Base-by-base conservation (phyloP, 1,139 yeast species). In the Fermentozyma sake region DNA sequence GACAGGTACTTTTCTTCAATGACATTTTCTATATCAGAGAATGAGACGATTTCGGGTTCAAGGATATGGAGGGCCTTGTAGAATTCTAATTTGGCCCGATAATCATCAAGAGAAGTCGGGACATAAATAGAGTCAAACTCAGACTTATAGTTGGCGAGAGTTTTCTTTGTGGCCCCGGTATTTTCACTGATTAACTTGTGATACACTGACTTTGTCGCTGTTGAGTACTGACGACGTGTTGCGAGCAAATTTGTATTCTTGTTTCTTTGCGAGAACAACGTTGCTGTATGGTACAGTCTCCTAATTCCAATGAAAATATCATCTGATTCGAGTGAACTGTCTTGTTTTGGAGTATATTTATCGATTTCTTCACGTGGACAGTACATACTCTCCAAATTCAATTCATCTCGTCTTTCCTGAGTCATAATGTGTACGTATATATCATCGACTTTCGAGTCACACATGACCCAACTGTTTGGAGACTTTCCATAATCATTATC, bases 401-500 rank as follows among this genome's bases (percentile, higher is more conserved):
- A 57, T 35, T 74, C 79, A 13, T 53, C 50, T 34, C 96, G 63
- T 52, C 93, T 72, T 20, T 75, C 77, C 7, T 68, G 62, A 0
- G 95, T 84, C 44, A 89, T 56, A 24, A 89, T 57, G 52, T 89
- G 95, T 20, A 87, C 68, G 33, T 68, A 71, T 4, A 85, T 66
- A 14, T 76, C 75, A 37, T 79, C 82, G 2, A 74, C 55, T 17
- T 68, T 64, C 21, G 85, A 70, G 41, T 84, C 86, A 30, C 87
- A 64, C 70, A 85, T 76, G 14, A 85, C 76, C 97, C 97, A 89
- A 17, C 79, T 69, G 40, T 81, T 82, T 6, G 79, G 66, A 2
- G 65, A 46, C 10, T 65, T 61, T 2, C 84, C 84, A 44, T 72
- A 77, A 28, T 60, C 61, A 34, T 72, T 73, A 37, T 74, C 75